Evolutionary conservation across 768 basidiomycete genomes (phyloP).

Genomic region (Ramaria rubella): DNA sequence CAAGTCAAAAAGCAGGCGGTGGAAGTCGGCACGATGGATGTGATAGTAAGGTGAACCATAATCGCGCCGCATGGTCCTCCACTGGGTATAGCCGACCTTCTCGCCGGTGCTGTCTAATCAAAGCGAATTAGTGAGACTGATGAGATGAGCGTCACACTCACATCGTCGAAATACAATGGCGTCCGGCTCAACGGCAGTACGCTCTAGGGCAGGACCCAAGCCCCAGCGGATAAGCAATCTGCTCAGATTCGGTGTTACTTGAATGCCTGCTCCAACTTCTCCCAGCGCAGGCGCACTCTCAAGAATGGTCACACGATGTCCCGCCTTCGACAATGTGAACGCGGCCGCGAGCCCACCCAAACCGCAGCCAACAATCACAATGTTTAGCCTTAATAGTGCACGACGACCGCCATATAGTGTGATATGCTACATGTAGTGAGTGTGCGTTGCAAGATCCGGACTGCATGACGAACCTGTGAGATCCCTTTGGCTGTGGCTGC

Average conservation of each 20-base stretch:
- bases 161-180: constrained; percentile 37
- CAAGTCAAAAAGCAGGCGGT: constrained; percentile 33
- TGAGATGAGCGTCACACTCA: neutral
- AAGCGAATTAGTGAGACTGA: neutral
- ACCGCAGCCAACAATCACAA: constrained; percentile 46
- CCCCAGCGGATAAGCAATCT: constrained; percentile 49
- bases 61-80: constrained; percentile 26
- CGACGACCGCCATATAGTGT: neutral
- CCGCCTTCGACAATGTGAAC: constrained; percentile 37
- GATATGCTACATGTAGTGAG: neutral
- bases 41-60: constrained; percentile 32
- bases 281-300: constrained; percentile 34
- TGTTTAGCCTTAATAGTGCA: constrained; percentile 30
- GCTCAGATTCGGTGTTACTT: constrained; percentile 39
- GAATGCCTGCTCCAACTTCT: constrained; percentile 50
- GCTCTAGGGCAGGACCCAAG: constrained; percentile 34
- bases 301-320: constrained; percentile 43
- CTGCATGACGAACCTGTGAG: neutral
- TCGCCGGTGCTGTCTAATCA: constrained; percentile 27
- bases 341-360: constrained; percentile 45
- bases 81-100: constrained; percentile 32
- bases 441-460: neutral
- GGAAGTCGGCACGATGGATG: constrained; percentile 44
- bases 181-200: constrained; percentile 33
- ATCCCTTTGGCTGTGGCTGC: neutral